Conservation (phyloP, 371 early-diverging fungal species). For the Sporodiniella umbellata region DNA sequence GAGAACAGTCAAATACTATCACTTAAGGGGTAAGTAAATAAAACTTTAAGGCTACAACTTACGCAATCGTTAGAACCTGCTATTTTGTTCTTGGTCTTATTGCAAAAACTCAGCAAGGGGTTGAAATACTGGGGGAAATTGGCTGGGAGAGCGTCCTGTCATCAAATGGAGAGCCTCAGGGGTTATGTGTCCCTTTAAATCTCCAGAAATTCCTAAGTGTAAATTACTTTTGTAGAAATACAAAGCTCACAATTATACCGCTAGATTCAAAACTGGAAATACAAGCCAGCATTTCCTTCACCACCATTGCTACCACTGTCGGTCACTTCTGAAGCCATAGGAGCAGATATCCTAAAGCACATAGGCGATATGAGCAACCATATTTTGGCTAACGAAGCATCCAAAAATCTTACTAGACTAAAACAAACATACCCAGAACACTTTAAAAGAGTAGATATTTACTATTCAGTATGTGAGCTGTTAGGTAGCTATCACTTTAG, state of each 20-base stretch:
- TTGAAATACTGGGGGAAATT: constrained; percentile 67
- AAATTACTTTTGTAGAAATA: too few relatives aligned
- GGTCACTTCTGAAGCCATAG: constrained; percentile 46
- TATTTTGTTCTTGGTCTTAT: constrained; percentile 76
- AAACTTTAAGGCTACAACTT: not conserved
- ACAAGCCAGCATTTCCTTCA: constrained; percentile 43
- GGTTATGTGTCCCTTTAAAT: constrained; percentile 69
- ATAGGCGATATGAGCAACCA: constrained; percentile 86
- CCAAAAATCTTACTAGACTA: constrained; percentile 60
- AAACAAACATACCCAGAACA: constrained; percentile 50
- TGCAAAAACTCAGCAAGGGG: constrained; percentile 66
- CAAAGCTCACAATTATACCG: too few relatives aligned
- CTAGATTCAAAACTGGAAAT: constrained; percentile 68
- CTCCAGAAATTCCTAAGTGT: constrained; percentile 61
- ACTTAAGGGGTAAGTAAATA: constrained; percentile 66
- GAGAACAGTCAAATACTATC: constrained; percentile 67
- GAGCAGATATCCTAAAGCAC: constrained; percentile 66
- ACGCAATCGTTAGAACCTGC: constrained; percentile 44
- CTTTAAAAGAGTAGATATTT: constrained; percentile 59
- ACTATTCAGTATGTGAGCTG: constrained; percentile 61
- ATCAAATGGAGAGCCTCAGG: constrained; percentile 51
- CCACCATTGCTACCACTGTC: constrained; percentile 45
- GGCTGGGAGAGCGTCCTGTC: constrained; percentile 76
- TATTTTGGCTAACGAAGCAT: constrained; percentile 78
- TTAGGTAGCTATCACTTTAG: constrained; percentile 72